Evolutionary conservation across 306 rosid species (phyloP), one percentile per base, ranked within the genome.

Genomic region (Alnus glutinosa): DNA sequence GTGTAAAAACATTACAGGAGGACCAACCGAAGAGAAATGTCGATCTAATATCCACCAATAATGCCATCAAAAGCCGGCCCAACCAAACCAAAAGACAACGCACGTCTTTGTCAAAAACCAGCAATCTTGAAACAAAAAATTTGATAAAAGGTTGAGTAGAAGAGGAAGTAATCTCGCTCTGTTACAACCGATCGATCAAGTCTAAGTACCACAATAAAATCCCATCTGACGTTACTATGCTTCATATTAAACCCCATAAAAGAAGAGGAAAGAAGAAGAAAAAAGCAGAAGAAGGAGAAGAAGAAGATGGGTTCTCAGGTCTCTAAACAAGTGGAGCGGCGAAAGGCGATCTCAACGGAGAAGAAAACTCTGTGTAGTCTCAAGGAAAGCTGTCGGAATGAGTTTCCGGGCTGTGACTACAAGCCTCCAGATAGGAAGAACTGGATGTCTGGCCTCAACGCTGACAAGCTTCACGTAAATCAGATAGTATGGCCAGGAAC

Each of bases 401-500:
- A 81, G 9, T 94, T 78, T 44, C 98, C 98, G 1, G 90, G 92
- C 0, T 77, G 77, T 34, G 90, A 89, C 0, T 91, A 91, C 84
- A 87, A 30, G 51, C 97, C 97, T 0, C 0, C 74, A 15, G 98
- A 94, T 48, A 83, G 97, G 13, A 91, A 91, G 70, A 95, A 75
- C 58, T 95, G 97, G 98, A 95, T 95, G 97, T 50, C 75, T 0
- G 83, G 50, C 13, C 87, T 95, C 10, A 67, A 80, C 76, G 86
- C 95, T 0, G 87, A 92, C 1, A 89, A 82, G 39, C 5, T 89
- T 10, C 90, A 37, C 8, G 61, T 92, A 5, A 78, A 89, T 36
- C 82, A 89, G 84, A 87, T 95, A 1, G 89, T 95, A 0, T 95
- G 98, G 98, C 97, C 98, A 0, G 97, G 98, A 44, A 95, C 97